Evolutionary conservation across 2,329 filamentous ascomycete genomes (phyloP), one percentile per base, ranked within the genome.

Genomic region (Botryotinia convoluta): DNA sequence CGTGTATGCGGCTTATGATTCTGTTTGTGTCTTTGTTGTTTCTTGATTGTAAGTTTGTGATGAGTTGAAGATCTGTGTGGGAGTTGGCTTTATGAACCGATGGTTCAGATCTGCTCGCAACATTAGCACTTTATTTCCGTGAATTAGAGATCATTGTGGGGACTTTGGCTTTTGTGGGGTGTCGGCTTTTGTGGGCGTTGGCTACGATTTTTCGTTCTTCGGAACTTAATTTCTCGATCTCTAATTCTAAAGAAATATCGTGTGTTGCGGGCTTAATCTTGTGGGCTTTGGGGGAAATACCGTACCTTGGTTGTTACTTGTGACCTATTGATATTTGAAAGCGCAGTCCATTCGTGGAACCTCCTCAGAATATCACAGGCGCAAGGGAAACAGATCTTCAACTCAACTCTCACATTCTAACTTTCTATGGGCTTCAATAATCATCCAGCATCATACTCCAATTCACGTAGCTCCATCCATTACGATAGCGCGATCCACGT

Each of bases 381-480:
- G 48, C 37, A 69, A 69, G 65, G 48, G n/a, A 42, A 57, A 69
- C 48, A 69, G 65, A 32, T 69, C 45, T 42, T 69, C 65, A 42
- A 32, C 65, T 69, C 18, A 57, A 57, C 65, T 44, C n/a, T 69
- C 35, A 57, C n/a, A 16, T 22, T 57, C n/a, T 22, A 44, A 57
- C 48, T 69, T 57, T 69, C 48, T 32, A 42, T 32, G 51, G 48
- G 18, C 65, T 69, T 69, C 65, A 44, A 69, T 57, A 42, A 42
- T 69, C 35, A 69, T 69, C 29, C 48, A 57, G 37, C 1, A 12
- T 44, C 48, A 69, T 44, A 26, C 10, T 69, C 48, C 37, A 57
- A 69, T 57, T 26, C n/a, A 8, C 65, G 57, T 57, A 69, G 65
- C 37, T 69, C 48, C 65, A 57, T 69, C 22, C 48, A 57, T 42